A percentile compares a stretch with the other conserved stretches of the same genome.
Evolutionary conservation across 208 protist species (phyloP).

Genomic region (Porcisia deanei): DNA sequence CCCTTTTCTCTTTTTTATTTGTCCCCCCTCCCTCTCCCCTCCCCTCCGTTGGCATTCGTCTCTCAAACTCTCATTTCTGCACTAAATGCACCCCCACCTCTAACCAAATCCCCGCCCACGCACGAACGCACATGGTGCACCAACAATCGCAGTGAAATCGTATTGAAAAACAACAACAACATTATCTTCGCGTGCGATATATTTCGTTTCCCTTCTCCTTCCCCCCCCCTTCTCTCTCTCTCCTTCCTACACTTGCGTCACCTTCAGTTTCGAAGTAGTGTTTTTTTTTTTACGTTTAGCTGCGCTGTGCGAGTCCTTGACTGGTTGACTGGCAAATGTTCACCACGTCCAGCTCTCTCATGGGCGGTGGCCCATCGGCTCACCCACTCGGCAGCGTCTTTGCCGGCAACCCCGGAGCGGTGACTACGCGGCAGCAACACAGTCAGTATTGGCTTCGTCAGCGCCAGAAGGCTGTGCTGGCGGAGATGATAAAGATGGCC

Average conservation of each 20-base stretch:
- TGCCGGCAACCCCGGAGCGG: background rate
- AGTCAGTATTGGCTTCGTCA: constrained; percentile 65
- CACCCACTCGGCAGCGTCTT: constrained; percentile 6
- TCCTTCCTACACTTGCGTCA: background rate
- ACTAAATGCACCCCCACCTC: background rate
- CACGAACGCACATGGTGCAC: background rate
- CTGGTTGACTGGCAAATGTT: constrained; percentile 2
- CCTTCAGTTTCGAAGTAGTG: background rate
- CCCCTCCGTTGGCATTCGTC: background rate
- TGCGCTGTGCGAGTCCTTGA: background rate
- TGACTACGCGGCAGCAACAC: background rate
- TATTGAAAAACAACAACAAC: background rate
- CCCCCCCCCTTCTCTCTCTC: background rate
- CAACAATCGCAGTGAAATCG: background rate
- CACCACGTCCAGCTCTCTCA: constrained; percentile 1
- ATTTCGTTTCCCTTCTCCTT: background rate
- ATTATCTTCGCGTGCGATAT: background rate
- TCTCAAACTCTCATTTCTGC: background rate
- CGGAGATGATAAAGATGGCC: constrained; percentile 71
- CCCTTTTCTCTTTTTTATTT: background rate
- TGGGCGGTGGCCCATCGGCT: background rate
- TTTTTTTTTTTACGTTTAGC: background rate
- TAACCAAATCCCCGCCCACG: background rate
- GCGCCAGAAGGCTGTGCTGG: constrained; percentile 66
- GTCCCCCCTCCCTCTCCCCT: background rate